These are phyloP conservation scores for Allium cepa DNA, from an alignment of 106 monocot species.

Conservation along the genomic window DNA sequence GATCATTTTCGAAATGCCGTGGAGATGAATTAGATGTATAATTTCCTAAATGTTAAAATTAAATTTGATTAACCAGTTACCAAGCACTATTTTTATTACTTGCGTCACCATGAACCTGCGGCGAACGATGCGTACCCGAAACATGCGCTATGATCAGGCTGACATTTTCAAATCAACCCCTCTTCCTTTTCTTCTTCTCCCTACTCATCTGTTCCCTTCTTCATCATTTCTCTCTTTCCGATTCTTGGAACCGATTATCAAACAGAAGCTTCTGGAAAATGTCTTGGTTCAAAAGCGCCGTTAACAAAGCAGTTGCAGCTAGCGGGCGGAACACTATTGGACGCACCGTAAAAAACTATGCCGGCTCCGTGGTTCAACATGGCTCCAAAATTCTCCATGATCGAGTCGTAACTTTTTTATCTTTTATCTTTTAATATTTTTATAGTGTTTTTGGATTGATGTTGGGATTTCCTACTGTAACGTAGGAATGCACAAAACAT, in stretches of 20 bases:
- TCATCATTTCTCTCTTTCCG: background rate
- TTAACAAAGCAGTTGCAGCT: slow-evolving; percentile 68
- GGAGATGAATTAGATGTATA: too few species aligned
- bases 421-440: background rate
- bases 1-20: too few species aligned
- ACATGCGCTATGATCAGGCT: background rate
- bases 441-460: too few species aligned
- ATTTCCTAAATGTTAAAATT: too few species aligned
- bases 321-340: slow-evolving; percentile 55
- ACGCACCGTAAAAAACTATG: slow-evolving; percentile 69
- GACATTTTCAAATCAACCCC: background rate
- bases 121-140: background rate
- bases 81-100: too few species aligned
- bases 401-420: slow-evolving; percentile 5
- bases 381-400: slow-evolving; percentile 68
- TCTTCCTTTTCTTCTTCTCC: background rate
- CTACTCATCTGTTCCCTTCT: background rate
- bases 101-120: background rate
- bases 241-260: background rate
- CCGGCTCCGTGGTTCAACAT: slow-evolving; percentile 64
- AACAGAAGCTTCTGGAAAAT: slow-evolving; percentile 13
- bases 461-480: too few species aligned
- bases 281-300: slow-evolving; percentile 78
- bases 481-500: too few species aligned
- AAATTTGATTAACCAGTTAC: too few species aligned